Evolutionary conservation across 345 rosid species (phyloP).

Genomic region (Kernera saxatilis): DNA sequence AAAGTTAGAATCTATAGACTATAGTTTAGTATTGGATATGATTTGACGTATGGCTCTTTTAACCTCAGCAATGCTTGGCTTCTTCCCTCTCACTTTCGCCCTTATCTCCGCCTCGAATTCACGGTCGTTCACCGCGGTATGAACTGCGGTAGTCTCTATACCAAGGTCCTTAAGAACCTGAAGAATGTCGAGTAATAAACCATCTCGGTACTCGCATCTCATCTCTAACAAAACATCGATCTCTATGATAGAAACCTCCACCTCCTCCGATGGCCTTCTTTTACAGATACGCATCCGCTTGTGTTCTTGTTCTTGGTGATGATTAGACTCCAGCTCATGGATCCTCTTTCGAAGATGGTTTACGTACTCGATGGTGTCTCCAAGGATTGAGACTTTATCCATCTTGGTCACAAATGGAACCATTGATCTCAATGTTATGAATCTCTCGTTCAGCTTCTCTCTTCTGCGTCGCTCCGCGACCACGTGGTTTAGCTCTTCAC

Average conservation of each 20-base stretch:
- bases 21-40: constrained; percentile 28
- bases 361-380: constrained; percentile 92
- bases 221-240: constrained; percentile 76
- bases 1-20: constrained; percentile 14
- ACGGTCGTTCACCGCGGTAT: constrained; percentile 49
- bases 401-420: constrained; percentile 96
- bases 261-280: constrained; percentile 33
- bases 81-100: constrained; percentile 83
- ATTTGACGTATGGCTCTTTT: constrained; percentile 67
- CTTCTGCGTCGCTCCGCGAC: constrained; percentile 92
- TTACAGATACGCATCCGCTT: constrained; percentile 40
- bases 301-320: neutral
- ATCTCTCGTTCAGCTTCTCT: constrained; percentile 90
- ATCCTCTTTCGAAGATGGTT: constrained; percentile 77
- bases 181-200: constrained; percentile 77
- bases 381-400: constrained; percentile 97
- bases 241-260: constrained; percentile 96
- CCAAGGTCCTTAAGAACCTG: constrained; percentile 59
- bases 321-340: constrained; percentile 60
- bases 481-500: constrained; percentile 79
- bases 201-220: constrained; percentile 67
- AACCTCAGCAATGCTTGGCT: constrained; percentile 77
- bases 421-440: constrained; percentile 65
- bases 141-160: constrained; percentile 69
- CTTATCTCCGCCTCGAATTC: constrained; percentile 70